Conservation (phyloP, 2,329 filamentous ascomycete genomes). For the Bipolaris cookei region DNA sequence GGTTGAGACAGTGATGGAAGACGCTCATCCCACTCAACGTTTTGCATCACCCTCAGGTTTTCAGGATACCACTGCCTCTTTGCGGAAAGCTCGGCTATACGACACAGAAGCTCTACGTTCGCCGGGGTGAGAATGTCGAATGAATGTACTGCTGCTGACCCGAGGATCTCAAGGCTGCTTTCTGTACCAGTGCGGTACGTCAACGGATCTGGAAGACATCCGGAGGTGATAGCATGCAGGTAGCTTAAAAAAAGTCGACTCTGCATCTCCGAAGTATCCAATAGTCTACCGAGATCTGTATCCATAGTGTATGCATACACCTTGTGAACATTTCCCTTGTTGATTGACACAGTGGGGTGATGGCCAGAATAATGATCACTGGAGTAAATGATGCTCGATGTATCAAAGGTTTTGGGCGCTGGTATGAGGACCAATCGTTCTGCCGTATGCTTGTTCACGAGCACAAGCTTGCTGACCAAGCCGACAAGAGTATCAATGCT, state of each 20-base stretch:
- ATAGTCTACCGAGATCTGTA: conserved; percentile 56
- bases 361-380: conserved; percentile 9
- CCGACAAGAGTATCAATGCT: conserved; percentile 33
- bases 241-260: conserved; percentile 60
- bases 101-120: conserved; percentile 27
- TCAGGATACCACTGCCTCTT: conserved; percentile 54
- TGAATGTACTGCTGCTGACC: conserved; percentile 58
- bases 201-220: conserved; percentile 59
- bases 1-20: conserved; percentile 49
- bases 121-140: conserved; percentile 48
- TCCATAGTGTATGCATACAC: conserved; percentile 60
- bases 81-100: conserved; percentile 45
- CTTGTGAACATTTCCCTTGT: conserved; percentile 19
- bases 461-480: conserved; percentile 31
- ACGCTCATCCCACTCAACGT: conserved; percentile 50
- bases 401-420: conserved; percentile 1
- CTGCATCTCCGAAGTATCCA: conserved; percentile 58
- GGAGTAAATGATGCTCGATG: conserved; percentile 17
- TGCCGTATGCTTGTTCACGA: conserved; percentile 16
- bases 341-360: conserved; percentile 22
- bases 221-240: conserved; percentile 63
- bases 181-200: conserved; percentile 62
- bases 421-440: conserved; percentile 50
- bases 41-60: conserved; percentile 53
- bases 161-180: conserved; percentile 57